Evolutionary conservation across 1,139 yeast species (phyloP).

Genomic region (Debaryomycetaceae sp.): DNA sequence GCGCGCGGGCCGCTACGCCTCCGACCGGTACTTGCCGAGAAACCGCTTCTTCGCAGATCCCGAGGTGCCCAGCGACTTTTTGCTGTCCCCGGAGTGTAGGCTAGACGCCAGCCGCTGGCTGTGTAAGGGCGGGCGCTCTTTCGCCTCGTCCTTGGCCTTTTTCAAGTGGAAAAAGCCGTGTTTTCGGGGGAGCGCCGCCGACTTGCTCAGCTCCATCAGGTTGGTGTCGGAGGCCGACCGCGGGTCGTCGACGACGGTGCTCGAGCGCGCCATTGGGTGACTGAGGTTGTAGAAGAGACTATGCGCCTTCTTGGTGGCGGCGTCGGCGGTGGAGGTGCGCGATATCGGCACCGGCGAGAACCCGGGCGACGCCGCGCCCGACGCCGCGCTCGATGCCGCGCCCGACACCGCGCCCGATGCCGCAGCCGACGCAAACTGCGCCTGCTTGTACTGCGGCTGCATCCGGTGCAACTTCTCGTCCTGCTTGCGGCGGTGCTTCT

Average conservation of each 20-base stretch:
- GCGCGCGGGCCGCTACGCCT: no score
- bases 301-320: conserved; percentile 17
- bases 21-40: no score
- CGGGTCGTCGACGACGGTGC: conserved; percentile 5
- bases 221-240: conserved; percentile 6
- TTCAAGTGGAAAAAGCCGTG: conserved; percentile 16
- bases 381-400: conserved; percentile 2
- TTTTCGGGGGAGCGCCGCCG: conserved; percentile 12
- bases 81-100: conserved; percentile 5
- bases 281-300: conserved; percentile 17
- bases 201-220: conserved; percentile 9
- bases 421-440: conserved; percentile 5
- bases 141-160: conserved; percentile 5
- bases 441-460: neutral
- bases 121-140: neutral
- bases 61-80: conserved; percentile 1
- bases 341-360: conserved; percentile 11
- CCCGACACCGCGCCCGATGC: conserved; percentile 1
- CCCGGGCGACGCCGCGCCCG: conserved; percentile 12
- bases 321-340: conserved; percentile 6
- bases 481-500: conserved; percentile 12
- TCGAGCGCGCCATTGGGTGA: conserved; percentile 10
- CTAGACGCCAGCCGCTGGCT: conserved; percentile 2
- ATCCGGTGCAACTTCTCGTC: conserved; percentile 7
- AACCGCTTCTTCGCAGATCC: conserved; percentile 3